A percentile compares a stretch with the other conserved stretches of the same genome.
Conservation (phyloP, 192 early-diverging fungal species). For the Dispira parvispora region DNA sequence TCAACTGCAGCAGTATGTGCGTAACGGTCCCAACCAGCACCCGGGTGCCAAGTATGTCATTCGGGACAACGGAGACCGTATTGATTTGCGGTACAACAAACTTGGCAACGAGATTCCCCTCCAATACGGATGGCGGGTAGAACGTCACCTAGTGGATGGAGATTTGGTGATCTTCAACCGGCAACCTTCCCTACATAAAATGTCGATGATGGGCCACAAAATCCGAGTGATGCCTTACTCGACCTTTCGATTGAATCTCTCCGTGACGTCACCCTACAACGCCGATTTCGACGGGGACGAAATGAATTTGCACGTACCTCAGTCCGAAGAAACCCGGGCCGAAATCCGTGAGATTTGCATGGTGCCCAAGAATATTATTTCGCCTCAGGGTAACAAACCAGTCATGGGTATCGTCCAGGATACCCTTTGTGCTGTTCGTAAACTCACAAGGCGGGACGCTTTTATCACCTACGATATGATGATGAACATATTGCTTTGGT, state of each 20-base stretch:
- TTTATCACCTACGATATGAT: slow-evolving; percentile 76
- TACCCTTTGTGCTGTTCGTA: slow-evolving; percentile 86
- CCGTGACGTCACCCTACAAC: slow-evolving; percentile 95
- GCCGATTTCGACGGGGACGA: slow-evolving; percentile 99
- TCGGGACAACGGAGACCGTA: slow-evolving; percentile 81
- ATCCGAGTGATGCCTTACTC: slow-evolving; percentile 98
- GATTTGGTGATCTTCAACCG: slow-evolving; percentile 99
- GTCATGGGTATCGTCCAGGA: slow-evolving; percentile 99
- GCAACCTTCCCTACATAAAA: slow-evolving; percentile 97
- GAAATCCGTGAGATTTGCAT: slow-evolving; percentile 94
- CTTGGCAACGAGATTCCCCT: slow-evolving; percentile 66
- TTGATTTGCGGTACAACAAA: slow-evolving; percentile 78
- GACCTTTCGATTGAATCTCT: slow-evolving; percentile 94
- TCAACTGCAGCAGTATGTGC: slow-evolving; percentile 66
- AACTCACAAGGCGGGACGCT: slow-evolving; percentile 87
- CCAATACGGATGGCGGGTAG: slow-evolving; percentile 83
- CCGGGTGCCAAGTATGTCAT: slow-evolving; percentile 97
- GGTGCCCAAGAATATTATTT: slow-evolving; percentile 94
- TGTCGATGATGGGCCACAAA: slow-evolving; percentile 99
- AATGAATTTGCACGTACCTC: slow-evolving; percentile 99
- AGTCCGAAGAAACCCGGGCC: slow-evolving; percentile 89
- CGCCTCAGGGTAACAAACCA: slow-evolving; percentile 92
- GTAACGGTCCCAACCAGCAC: slow-evolving; percentile 81
- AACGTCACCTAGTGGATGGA: slow-evolving; percentile 85
- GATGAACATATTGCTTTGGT: slow-evolving; percentile 93